Evolutionary conservation across 257 asterid species (phyloP).

Genomic region (Echium plantagineum): DNA sequence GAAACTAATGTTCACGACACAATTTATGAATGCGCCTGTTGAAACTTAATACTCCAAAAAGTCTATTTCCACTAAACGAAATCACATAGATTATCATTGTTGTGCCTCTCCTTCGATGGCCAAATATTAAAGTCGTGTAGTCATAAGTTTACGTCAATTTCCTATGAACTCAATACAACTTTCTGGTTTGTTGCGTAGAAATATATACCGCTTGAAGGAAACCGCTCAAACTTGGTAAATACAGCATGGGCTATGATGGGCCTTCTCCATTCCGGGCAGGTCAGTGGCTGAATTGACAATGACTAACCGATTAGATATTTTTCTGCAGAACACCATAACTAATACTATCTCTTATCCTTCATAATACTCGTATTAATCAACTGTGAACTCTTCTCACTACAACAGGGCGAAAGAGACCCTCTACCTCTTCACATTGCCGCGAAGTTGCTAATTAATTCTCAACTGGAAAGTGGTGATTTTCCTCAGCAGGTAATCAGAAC

Average conservation of each 20-base stretch:
- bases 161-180: neutral
- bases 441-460: conserved; percentile 59
- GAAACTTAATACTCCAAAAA: neutral
- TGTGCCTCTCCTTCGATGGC: neutral
- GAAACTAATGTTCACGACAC: neutral
- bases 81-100: neutral
- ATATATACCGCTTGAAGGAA: conserved; percentile 64
- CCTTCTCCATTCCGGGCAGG: conserved; percentile 65
- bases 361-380: neutral
- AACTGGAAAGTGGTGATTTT: conserved; percentile 65
- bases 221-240: conserved; percentile 66
- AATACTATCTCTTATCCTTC: too few species aligned
- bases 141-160: neutral
- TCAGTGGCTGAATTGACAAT: conserved; percentile 9
- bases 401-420: conserved; percentile 62
- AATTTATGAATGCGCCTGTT: neutral
- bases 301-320: too few species aligned
- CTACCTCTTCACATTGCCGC: conserved; percentile 61
- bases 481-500: conserved; percentile 58
- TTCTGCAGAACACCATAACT: too few species aligned
- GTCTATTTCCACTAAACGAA: neutral
- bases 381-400: neutral
- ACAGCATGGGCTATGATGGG: conserved; percentile 91
- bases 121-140: neutral
- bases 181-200: conserved; percentile 25